phyloP scores from a whole-genome alignment of 2,329 filamentous ascomycete genomes.

The Botryotinia narcissicola region DNA sequence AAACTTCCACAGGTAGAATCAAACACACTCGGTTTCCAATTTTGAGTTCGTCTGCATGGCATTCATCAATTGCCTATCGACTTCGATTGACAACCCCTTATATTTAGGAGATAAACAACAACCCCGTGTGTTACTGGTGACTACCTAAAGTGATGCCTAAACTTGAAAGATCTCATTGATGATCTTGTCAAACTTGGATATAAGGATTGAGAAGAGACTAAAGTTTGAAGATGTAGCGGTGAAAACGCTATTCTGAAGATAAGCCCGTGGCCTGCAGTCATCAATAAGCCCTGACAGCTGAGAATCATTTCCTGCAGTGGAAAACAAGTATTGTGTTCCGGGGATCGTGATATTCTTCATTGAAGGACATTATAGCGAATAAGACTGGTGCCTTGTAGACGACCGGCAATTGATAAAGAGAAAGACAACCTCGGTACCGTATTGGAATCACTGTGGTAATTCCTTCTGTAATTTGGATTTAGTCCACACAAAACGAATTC shows the following conservation, averaged over 20 bases:
- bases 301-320: not conserved
- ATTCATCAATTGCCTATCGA: not conserved
- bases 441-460: not conserved
- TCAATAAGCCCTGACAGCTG: not conserved
- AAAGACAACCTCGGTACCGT: not conserved
- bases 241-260: not conserved
- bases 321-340: not conserved
- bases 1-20: not conserved
- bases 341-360: not conserved
- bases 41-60: not conserved
- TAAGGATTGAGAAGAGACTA: not conserved
- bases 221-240: not conserved
- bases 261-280: conserved; percentile 8
- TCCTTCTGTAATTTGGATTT: not conserved
- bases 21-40: not conserved
- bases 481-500: not conserved
- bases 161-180: not conserved
- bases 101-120: not conserved
- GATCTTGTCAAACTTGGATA: not conserved
- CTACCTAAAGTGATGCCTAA: not conserved
- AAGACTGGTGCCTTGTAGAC: not conserved
- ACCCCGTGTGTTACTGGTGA: not conserved
- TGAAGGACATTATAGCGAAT: not conserved
- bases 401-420: not conserved
- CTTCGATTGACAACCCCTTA: not conserved